phyloP scores from a whole-genome alignment of 441 rosid species.

The Manihot esculenta region DNA sequence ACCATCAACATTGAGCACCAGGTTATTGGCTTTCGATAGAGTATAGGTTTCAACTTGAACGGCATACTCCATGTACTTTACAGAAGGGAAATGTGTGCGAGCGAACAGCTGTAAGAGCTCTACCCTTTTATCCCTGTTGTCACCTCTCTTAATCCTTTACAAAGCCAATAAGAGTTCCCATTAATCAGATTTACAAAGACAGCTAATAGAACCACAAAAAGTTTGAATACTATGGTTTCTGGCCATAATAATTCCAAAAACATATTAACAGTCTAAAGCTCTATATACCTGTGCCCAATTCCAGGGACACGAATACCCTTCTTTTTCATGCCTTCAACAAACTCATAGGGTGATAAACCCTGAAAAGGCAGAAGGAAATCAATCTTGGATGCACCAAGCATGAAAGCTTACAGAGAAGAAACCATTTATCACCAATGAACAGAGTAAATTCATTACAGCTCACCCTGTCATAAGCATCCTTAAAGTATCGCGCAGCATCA shows the following conservation, averaged over 20 bases:
- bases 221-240: constrained; percentile 6
- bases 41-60: constrained; percentile 92
- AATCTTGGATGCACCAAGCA: constrained; percentile 17
- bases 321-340: constrained; percentile 95
- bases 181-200: constrained; percentile 6
- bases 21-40: constrained; percentile 81
- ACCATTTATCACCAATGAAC: not conserved
- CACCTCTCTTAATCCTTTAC: constrained; percentile 91
- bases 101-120: constrained; percentile 84
- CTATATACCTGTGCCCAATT: constrained; percentile 81
- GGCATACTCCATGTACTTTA: constrained; percentile 93
- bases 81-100: constrained; percentile 82
- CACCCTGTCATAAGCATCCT: constrained; percentile 93
- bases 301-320: constrained; percentile 98
- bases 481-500: constrained; percentile 93
- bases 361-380: constrained; percentile 28
- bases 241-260: not conserved
- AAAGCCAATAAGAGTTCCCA: constrained; percentile 19
- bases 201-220: constrained; percentile 12
- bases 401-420: constrained; percentile 10
- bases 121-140: constrained; percentile 94
- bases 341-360: constrained; percentile 86
- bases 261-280: not conserved
- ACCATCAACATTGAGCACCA: constrained; percentile 85
- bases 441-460: constrained; percentile 17